Conservation (phyloP, 108 stramenopile species). For the Skeletonema grethae region DNA sequence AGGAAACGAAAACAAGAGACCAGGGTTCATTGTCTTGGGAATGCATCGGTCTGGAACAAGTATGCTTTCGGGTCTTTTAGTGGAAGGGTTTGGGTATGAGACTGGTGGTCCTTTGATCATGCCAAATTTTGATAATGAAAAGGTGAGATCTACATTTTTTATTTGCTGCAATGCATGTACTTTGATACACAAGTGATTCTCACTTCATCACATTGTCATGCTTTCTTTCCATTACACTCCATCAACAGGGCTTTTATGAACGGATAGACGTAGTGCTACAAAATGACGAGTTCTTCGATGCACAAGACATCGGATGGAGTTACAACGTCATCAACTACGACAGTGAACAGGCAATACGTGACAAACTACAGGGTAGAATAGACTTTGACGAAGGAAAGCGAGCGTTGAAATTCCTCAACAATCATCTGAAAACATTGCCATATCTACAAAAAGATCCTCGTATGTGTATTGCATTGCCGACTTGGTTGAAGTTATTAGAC, state of each 20-base stretch:
- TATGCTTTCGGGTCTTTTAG: constrained; percentile 72
- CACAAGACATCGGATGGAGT: constrained; percentile 77
- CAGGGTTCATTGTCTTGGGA: constrained; percentile 82
- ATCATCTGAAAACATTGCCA: constrained; percentile 58
- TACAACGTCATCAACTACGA: constrained; percentile 70
- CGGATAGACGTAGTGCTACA: constrained; percentile 80
- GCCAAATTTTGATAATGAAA: constrained; percentile 80
- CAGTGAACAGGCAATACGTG: constrained; percentile 54
- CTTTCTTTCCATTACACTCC: background rate
- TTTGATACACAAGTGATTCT: background rate
- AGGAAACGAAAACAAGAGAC: constrained; percentile 15
- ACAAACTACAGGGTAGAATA: constrained; percentile 58
- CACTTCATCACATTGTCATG: background rate
- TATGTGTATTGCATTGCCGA: constrained; percentile 87
- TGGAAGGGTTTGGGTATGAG: constrained; percentile 68
- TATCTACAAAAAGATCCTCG: constrained; percentile 94
- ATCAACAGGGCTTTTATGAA: constrained; percentile 79
- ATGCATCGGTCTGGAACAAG: constrained; percentile 90
- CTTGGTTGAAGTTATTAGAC: constrained; percentile 83
- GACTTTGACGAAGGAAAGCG: constrained; percentile 60
- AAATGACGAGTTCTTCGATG: constrained; percentile 85
- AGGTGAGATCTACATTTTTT: constrained; percentile 9
- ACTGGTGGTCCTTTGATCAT: constrained; percentile 71
- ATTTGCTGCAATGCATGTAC: too few species aligned
- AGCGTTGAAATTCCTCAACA: constrained; percentile 68